Evolutionary conservation across 176 grass and related monocot genomes (phyloP), one percentile per base, ranked within the genome.

Genomic region (Panicum miliaceum): DNA sequence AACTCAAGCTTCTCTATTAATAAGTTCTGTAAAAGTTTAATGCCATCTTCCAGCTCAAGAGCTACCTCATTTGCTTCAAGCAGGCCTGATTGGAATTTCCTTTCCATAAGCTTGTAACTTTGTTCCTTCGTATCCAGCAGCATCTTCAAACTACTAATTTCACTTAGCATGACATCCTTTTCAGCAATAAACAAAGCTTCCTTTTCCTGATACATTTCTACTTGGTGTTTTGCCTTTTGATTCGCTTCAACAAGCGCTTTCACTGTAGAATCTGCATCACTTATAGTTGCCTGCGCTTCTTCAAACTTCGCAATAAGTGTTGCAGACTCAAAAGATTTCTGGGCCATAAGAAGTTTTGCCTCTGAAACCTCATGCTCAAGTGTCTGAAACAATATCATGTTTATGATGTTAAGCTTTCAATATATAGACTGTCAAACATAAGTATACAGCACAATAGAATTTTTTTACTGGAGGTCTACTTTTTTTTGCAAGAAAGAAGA

Each of bases 251-350:
- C 82, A 51, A 97, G 82, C 75, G 89, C 92, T 59, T 91, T 91
- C 41, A 97, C 69, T 42, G 79, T 94, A 87, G 83, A 45, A 84
- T 94, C 88, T 47, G 92, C 92, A 71, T 97, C 95, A 80, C 64
- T 81, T 90, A 97, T 91, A 77, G 90, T 97, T 88, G 71, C 79
- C 82, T 97, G 92, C 3, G 88, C 91, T 65, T 95, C 93, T 77
- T 95, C 87, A 89, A 98, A 86, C 82, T 92, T 95, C 51, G 47
- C 37, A 29, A 95, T 67, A 83, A 98, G 85, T 80, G 66, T 77
- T 60, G 90, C 90, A 85, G 83, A 88, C 77, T 98, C 96, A 81
- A 87, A 87, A 79, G 89, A 90, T 82, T 95, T 98, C 68, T 95
- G 87, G 62, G 80, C 60, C 10, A 89, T 84, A 68, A 90, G 48